A percentile compares a stretch with the other conserved stretches of the same genome.
These are phyloP conservation scores for Tolypocladium nubicola DNA, from an alignment of 2,329 filamentous ascomycete species.

Conservation along the genomic window DNA sequence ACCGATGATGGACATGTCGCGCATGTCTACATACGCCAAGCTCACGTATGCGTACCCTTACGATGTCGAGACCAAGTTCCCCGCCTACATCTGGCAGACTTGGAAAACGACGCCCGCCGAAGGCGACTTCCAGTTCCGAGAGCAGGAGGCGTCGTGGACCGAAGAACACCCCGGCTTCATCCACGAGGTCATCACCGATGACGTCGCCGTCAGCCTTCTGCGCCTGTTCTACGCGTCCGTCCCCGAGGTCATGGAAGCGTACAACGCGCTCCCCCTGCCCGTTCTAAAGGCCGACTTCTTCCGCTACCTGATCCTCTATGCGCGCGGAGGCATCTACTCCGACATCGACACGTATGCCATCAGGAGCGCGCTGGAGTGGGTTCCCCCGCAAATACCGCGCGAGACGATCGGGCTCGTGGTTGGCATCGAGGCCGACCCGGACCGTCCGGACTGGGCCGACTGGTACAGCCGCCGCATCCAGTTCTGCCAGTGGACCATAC, in stretches of 20 bases:
- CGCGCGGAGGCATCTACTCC: slow-evolving; percentile 61
- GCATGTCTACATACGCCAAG: slow-evolving; percentile 65
- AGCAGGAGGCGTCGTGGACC: slow-evolving; percentile 83
- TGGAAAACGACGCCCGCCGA: slow-evolving; percentile 84
- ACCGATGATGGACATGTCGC: slow-evolving; percentile 57
- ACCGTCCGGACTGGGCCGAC: slow-evolving; percentile 81
- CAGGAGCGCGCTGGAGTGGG: slow-evolving; percentile 76
- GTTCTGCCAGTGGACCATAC: slow-evolving; percentile 99
- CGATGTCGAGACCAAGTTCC: slow-evolving; percentile 78
- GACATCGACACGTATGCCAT: slow-evolving; percentile 89
- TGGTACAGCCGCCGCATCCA: slow-evolving; percentile 97
- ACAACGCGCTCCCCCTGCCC: slow-evolving; percentile 59
- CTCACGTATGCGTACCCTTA: slow-evolving; percentile 92
- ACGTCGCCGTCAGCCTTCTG: slow-evolving; percentile 71
- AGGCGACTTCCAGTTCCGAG: slow-evolving; percentile 67
- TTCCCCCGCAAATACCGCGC: slow-evolving; percentile 67
- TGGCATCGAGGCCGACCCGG: slow-evolving; percentile 93
- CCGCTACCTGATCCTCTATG: slow-evolving; percentile 58
- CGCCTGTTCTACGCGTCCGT: slow-evolving; percentile 77
- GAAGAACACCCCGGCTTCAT: slow-evolving; percentile 81
- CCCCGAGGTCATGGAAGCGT: slow-evolving; percentile 70
- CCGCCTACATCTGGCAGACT: slow-evolving; percentile 98
- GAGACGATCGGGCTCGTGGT: slow-evolving; percentile 76
- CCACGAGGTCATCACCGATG: slow-evolving; percentile 94
- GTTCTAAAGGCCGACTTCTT: slow-evolving; percentile 75